Conservation (phyloP, 371 early-diverging fungal genomes). For the Mortierella sp. region DNA sequence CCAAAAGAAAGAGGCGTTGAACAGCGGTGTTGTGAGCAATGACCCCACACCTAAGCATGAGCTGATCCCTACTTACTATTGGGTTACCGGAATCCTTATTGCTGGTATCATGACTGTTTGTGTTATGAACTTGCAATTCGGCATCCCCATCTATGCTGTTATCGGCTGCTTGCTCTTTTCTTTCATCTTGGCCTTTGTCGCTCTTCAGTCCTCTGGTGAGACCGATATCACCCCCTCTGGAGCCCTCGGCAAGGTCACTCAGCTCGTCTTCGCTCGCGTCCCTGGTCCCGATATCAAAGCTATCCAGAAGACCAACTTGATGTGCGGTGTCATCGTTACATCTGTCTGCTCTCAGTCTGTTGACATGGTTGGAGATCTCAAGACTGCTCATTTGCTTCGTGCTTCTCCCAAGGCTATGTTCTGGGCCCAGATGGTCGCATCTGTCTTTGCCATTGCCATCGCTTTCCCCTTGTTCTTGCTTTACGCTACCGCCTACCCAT, state of each 20-base stretch:
- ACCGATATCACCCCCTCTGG: slow-evolving; percentile 76
- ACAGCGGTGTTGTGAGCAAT: slow-evolving; percentile 22
- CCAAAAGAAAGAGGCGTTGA: slow-evolving; percentile 41
- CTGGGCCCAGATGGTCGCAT: slow-evolving; percentile 73
- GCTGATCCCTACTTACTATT: slow-evolving; percentile 72
- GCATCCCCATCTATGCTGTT: slow-evolving; percentile 66
- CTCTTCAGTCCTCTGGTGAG: slow-evolving; percentile 73
- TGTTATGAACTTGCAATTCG: slow-evolving; percentile 68
- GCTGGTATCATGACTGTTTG: slow-evolving; percentile 72
- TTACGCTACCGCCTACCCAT: slow-evolving; percentile 74
- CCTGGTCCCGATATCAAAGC: slow-evolving; percentile 55
- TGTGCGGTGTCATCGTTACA: slow-evolving; percentile 73
- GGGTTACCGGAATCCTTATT: slow-evolving; percentile 68
- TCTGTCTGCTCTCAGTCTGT: slow-evolving; percentile 72
- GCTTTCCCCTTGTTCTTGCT: slow-evolving; percentile 71
- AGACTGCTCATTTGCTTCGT: slow-evolving; percentile 71
- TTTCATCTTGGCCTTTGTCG: slow-evolving; percentile 78
- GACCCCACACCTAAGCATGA: slow-evolving; percentile 63
- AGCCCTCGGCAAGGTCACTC: slow-evolving; percentile 72
- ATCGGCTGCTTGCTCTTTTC: slow-evolving; percentile 73
- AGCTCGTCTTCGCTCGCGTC: slow-evolving; percentile 71
- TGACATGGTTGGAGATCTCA: slow-evolving; percentile 77
- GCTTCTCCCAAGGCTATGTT: slow-evolving; percentile 76
- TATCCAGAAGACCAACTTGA: slow-evolving; percentile 67
- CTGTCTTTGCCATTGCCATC: slow-evolving; percentile 68